Evolutionary conservation across 371 early-diverging fungal species (phyloP), one percentile per base, ranked within the genome.

Genomic region (Umbelopsis sp.): DNA sequence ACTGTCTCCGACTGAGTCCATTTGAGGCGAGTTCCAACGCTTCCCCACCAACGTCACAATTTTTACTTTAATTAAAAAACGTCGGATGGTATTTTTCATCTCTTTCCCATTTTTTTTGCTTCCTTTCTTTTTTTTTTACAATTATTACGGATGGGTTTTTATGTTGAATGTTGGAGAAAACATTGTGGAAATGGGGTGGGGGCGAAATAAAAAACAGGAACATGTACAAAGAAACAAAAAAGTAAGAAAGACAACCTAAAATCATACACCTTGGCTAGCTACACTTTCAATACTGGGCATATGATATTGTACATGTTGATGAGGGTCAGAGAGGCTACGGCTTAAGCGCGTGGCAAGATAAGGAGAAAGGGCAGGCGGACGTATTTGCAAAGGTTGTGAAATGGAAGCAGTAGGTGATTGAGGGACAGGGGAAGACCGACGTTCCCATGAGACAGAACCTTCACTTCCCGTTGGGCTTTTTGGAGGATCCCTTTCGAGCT

Each of bases 301-400:
- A 35, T 57, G 57, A 35, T 57, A 57, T 35, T 57, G 57, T 57
- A 57, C 57, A 57, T 57, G 57, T 57, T 57, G 57, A 57, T 57
- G 57, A 57, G 57, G 57, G 35, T 57, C 57, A 35, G 57, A 57
- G 10, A 57, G 57, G 16, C 57, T 57, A 8, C 57, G 29, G 57
- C 57, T 57, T 57, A 57, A 18, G 29, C 57, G 57, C 3, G 57
- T 57, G 12, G 57, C 57, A 57, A 57, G 57, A 35, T 57, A 57
- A 18, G 57, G 57, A 16, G 57, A 57, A 57, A 57, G 4, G 18
- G 57, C 57, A 57, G 57, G 57, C 12, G 57, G 57, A 32, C 57
- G 22, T 35, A 35, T 29, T 24, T 35, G 57, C 14, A 57, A 35
- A 25, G 57, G 57, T 35, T 57, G 57, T 35, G 57, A 57, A 10